Percentiles rank a stretch among this genome's conserved stretches.
These are phyloP conservation scores for Alnus rubra DNA, from an alignment of 306 rosid genomes.

Conservation along the genomic window DNA sequence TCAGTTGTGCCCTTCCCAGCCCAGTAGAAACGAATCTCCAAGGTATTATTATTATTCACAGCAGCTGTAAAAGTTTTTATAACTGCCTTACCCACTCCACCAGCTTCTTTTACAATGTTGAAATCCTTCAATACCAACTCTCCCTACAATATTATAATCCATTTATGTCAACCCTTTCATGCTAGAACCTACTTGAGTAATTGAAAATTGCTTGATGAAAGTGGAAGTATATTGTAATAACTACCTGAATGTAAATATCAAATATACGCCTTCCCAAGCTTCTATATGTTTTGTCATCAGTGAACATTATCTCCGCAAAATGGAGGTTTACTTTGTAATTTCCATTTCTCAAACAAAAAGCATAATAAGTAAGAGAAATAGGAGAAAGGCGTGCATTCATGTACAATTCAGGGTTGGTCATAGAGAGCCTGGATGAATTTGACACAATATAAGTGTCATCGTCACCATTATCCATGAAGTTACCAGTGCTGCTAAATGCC, in stretches of 20 bases:
- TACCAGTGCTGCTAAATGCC: constrained; percentile 47
- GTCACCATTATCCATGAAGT: neutral
- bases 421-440: constrained; percentile 25
- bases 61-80: neutral
- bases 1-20: constrained; percentile 47
- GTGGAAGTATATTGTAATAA: neutral
- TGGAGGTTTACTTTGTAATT: constrained; percentile 41
- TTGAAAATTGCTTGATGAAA: neutral
- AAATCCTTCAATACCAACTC: constrained; percentile 35
- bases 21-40: constrained; percentile 50
- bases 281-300: constrained; percentile 9
- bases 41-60: constrained; percentile 8
- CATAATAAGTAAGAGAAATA: constrained; percentile 47
- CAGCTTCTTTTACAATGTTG: constrained; percentile 38
- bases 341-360: constrained; percentile 41
- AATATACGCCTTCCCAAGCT: constrained; percentile 59
- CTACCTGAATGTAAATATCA: constrained; percentile 48
- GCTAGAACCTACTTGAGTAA: neutral
- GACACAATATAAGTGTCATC: neutral
- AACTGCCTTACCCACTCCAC: constrained; percentile 27
- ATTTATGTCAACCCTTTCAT: neutral
- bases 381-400: constrained; percentile 52
- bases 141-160: constrained; percentile 28
- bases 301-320: constrained; percentile 45
- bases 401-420: constrained; percentile 37